Base-by-base conservation (phyloP, 2,329 filamentous ascomycete genomes). In the Epichloe glyceriae region DNA sequence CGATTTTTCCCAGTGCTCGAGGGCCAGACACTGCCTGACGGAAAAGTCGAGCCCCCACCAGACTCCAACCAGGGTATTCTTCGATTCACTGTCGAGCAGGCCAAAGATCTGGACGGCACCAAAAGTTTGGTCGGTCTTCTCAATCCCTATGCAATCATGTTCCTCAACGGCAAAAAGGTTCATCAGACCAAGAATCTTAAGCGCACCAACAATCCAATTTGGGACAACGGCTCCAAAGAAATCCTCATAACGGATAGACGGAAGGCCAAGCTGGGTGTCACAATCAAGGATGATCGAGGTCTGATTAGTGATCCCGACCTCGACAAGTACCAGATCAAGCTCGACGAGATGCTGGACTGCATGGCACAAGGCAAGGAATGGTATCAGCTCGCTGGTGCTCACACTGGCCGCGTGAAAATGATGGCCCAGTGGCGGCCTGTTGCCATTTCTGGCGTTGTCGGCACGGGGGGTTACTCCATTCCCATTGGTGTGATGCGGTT, bases 181-280 rank as follows among this genome's bases (percentile, higher is more conserved):
- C 89, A 95, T 60, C 77, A 82, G 51, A 95, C 90, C 49, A 88
- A 89, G 70, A 94, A 90, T 67, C 78, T 96, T 60, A 98, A 97
- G 77, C 85, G 91, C 54, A 97, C 89, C 53, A 98, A 98, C 70
- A 93, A 95, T 60, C 93, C 93, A 7, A 90, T 98, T 60, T 98
- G 90, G 84, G 85, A 91, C 50, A 85, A 97, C 63, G 87, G 87
- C 6, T 86, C 83, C 58, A 95, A 95, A 70, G 93, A 98, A 63
- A 82, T 98, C 58, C 80, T 98, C 54, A 91, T 98, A 63, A 96
- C 90, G 1, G 90, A 98, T 64, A 84, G 87, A 55, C 95, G 89
- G 71, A 83, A 81, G 63, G 90, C 93, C 51, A 93, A 88, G 64
- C 76, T 98, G 49, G 94, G 91, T 51, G 73, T 98, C 50, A 86